Base-by-base conservation (phyloP, 306 rosid genomes). In the Oemleria cerasiformis region DNA sequence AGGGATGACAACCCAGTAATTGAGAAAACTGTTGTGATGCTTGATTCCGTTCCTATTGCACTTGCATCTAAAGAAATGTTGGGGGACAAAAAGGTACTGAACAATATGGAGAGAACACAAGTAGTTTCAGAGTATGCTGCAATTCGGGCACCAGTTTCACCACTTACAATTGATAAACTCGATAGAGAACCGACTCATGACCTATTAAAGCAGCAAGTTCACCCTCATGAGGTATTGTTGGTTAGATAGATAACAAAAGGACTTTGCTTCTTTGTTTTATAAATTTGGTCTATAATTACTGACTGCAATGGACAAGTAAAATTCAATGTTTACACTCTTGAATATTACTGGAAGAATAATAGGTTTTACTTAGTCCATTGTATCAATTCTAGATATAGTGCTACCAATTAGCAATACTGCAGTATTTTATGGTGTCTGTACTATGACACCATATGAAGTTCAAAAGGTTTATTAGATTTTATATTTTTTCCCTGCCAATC, bases 11-110 rank as follows among this genome's bases (percentile, higher is more conserved):
- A 91, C 77, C 89, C 85, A 75, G 89, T 89, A 39, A 73, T 89
- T 79, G 96, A 91, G 77, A 95, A 95, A 86, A 86, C 88, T 56
- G 92, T 92, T 74, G 79, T 95, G 79, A 84, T 95, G 84, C 96
- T 85, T 21, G 90, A 88, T 55, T 77, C 74, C 55, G 51, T 73
- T 54, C 81, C 83, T 67, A 41, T 77, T 60, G 75, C 44, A 65
- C 78, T 55, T 75, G 79, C 64, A 5, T 51, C 77, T 6, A 82
- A 78, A 77, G 86, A 72, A 77, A 84, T 78, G 30, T 48, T 42
- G 3, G 74, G 11, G 58, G 72, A 76, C 5, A 63, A 57, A 65
- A 71, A 71, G 57, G 81, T 72, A 60, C 81, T 65, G 21, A 47
- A 41, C 67, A 74, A 74, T 51, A 58, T 8, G 65, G 89, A 84